Evolutionary conservation across 148 eudicot genomes (phyloP), one percentile per base, ranked within the genome.

Genomic region (Rhododendron williamsianum): DNA sequence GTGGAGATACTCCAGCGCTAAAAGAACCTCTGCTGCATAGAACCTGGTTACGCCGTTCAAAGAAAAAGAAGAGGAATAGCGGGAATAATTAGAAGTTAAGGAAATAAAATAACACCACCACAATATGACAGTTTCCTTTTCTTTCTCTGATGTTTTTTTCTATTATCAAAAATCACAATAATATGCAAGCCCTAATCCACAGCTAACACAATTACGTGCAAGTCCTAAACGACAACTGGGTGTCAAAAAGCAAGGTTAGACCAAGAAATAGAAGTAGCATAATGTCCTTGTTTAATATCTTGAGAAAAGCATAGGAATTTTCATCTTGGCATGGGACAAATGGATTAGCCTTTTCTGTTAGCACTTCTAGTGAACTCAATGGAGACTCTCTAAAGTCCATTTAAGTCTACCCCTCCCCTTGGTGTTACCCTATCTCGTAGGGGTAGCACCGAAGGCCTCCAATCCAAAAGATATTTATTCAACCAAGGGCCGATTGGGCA

Each of bases 1-100:
- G 83, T 90, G 92, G 48, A 90, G 86, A 86, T 90, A 90, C 85
- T 90, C 92, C 0, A 90, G 87, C 9, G 89, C 92, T 76, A 90
- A 82, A 65, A 87, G 89, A 82, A 87, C 87, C 46, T 87, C 89
- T 15, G 89, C 89, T 6, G 86, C 89, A 81, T 87, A 87, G 38
- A 87, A 87, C 85, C 89, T 87, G 56, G 76, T 73, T 43, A 71
- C 33, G 16, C 16, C 19, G 6, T 54, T 54, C 23, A 54, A 16
- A 18, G 18, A 54, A 16, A 16, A 46, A 46, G 1, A 56, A 38
- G 30, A 38, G 15, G 4, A 25, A 67, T 67, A 25, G 72, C 9
- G 72, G 33, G 72, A 65, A 25, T n/a, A 27, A 25, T 10, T 25
- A 67, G 33, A 67, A 21, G 65, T 58, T 58, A 21, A 23, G 54